Evolutionary conservation across 208 protist genomes (phyloP), one percentile per base, ranked within the genome.

Genomic region (Crithidia brevicula): DNA sequence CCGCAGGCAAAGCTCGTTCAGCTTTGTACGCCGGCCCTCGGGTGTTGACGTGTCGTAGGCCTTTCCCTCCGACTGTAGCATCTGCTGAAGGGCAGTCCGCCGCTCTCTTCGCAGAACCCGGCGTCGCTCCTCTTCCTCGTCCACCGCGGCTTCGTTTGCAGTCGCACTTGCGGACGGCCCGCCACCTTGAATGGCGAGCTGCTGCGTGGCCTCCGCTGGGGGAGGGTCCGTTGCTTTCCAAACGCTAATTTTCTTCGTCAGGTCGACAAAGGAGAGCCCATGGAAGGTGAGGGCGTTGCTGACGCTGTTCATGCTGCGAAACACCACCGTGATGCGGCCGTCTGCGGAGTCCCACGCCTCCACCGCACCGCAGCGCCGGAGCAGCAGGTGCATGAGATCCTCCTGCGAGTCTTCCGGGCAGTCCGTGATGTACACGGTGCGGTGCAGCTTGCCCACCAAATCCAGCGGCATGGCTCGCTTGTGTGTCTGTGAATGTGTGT

Each of bases 361-460:
- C 30, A 96, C 80, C 1, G 77, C 65, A 31, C 91, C 91, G 45
- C 91, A 94, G 60, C 86, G 82, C n/a, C 53, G 36, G 28, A 85
- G 64, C 49, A 96, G 72, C 53, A 96, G 67, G 30, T 69, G 75
- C 40, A 90, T 25, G n/a, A 96, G 72, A 34, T 92, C 88, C 73
- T 96, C 88, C 11, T 80, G 63, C n/a, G 77, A 59, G 30, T 82
- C 79, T 27, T 80, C 65, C 13, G 71, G 70, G 71, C 86, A 92
- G 40, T 78, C 71, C 15, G 78, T 75, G 53, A 93, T 74, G 81
- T 94, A 94, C 60, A 96, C 80, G 10, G 91, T 93, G 38, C 91
- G 91, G 73, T 96, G 91, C 40, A 92, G 74, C 63, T 88, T 90
- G 13, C 91, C 91, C 3, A 96, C 86, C 22, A 96, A 67, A 62